Percentiles rank a stretch among this genome's conserved stretches.
Evolutionary conservation across 2,329 filamentous ascomycete genomes (phyloP).

Genomic region (Penicillium sp.): DNA sequence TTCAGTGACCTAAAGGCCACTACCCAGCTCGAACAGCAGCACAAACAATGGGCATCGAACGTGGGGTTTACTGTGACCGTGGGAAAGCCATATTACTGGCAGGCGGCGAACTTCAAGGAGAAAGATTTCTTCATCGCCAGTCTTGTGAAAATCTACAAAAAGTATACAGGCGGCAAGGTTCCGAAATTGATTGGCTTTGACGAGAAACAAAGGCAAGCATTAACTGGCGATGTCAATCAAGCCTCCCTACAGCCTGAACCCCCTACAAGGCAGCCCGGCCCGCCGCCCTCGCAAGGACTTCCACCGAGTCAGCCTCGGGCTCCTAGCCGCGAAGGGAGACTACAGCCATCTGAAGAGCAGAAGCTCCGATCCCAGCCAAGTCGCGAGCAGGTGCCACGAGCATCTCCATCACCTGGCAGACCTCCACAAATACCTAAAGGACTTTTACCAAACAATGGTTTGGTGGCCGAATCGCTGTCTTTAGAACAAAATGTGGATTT

Average conservation of each 20-base stretch:
- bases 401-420: constrained; percentile 24
- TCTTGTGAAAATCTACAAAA: constrained; percentile 91
- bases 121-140: constrained; percentile 99
- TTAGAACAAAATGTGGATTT: constrained; percentile 19
- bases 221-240: constrained; percentile 52
- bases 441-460: constrained; percentile 4
- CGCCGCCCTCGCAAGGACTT: constrained; percentile 25
- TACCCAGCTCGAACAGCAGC: constrained; percentile 58
- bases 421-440: constrained; percentile 1
- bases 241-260: constrained; percentile 22
- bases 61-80: constrained; percentile 84
- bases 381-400: constrained; percentile 37
- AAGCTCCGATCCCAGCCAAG: constrained; percentile 33
- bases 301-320: constrained; percentile 30
- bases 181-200: constrained; percentile 83
- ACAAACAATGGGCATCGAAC: constrained; percentile 72
- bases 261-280: constrained; percentile 19
- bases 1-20: constrained; percentile 62
- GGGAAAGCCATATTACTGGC: constrained; percentile 95
- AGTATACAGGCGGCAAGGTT: constrained; percentile 83
- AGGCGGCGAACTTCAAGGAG: constrained; percentile 87
- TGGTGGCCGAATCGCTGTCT: background rate
- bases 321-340: constrained; percentile 28
- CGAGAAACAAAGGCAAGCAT: constrained; percentile 68
- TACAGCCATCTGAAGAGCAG: constrained; percentile 34